Conservation (phyloP, 805 yeast species). For the Metschnikowia proteae region DNA sequence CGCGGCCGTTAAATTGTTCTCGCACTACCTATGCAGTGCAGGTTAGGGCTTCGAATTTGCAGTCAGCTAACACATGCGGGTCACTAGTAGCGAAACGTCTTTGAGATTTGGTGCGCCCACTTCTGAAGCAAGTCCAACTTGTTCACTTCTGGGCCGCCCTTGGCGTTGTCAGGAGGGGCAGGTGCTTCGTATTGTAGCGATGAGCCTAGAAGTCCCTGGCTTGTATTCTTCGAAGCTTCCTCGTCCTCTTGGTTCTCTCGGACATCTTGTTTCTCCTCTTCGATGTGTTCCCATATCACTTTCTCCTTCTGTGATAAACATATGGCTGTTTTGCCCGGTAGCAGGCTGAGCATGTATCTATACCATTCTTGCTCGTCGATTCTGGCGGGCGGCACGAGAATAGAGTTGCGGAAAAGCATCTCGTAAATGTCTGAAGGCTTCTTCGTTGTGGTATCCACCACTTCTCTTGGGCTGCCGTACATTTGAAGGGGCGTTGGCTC, state of each 20-base stretch:
- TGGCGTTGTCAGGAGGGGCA: not conserved
- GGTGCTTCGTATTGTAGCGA: constrained; percentile 3
- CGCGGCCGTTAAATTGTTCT: not conserved
- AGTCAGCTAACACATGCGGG: not conserved
- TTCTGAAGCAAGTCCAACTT: constrained; percentile 10
- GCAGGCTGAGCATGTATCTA: constrained; percentile 20
- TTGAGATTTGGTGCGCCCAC: constrained; percentile 12
- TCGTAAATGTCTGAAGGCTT: constrained; percentile 8
- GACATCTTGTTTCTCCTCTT: constrained; percentile 7
- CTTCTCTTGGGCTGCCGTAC: not conserved
- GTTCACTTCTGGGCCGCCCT: not conserved
- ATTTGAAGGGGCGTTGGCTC: not conserved
- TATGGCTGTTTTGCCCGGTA: constrained; percentile 26
- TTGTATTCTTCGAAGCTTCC: constrained; percentile 11
- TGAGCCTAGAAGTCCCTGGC: constrained; percentile 12
- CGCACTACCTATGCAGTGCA: not conserved
- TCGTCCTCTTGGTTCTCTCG: constrained; percentile 19
- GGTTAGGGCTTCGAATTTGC: not conserved
- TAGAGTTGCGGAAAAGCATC: constrained; percentile 8
- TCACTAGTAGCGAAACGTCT: not conserved
- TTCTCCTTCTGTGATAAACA: constrained; percentile 23
- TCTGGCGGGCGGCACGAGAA: not conserved
- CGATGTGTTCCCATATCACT: constrained; percentile 11
- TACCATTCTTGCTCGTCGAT: constrained; percentile 20
- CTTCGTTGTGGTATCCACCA: not conserved